Base-by-base conservation (phyloP, 257 asterid genomes). In the Scutellaria barbata region DNA sequence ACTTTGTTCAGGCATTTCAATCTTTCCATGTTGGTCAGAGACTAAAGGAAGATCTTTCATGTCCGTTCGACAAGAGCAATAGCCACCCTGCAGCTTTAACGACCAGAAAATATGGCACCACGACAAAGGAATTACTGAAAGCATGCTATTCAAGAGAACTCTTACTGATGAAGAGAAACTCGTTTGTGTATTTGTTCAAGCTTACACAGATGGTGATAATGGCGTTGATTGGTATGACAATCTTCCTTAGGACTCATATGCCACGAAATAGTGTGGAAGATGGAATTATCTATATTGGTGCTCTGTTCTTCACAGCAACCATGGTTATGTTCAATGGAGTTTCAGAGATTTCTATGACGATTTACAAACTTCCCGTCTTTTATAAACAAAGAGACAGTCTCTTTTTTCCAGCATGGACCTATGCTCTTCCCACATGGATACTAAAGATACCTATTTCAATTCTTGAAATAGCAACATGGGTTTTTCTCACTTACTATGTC, bases 101-200 rank as follows among this genome's bases (percentile, higher is more conserved):
- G 4, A 83, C 80, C 37, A 73, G 40, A 55, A 64, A 68, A 52
- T 85, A 83, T 6, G 86, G 90, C 8, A 39, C 63, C 3, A 62
- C 51, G 16, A 73, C 22, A 17, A 79, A 67, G 57, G 81, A 83
- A n/a, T 57, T 83, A 59, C 14, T 85, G 18, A 81, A 59, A 71
- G 76, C 81, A 22, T 81, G 83, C 71, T 18, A 13, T 22, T 35
- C 64, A 6, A 77, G 86, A 71, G 88, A 85, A 72, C 2, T 81
- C 53, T 37, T 81, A 75, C 74, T 85, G 22, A 83, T 85, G 80
- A 85, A 81, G 79, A 80, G 90, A 75, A 85, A 85, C 80, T 78
- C 85, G n/a, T 73, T 76, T 16, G 66, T 85, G 41, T 75, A 77
- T 45, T 1, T 66, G 47, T 82, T 77, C 77, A 78, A 74, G 76